These are phyloP conservation scores for Camellia sinensis DNA, from an alignment of 148 eudicot genomes.

Conservation along the genomic window DNA sequence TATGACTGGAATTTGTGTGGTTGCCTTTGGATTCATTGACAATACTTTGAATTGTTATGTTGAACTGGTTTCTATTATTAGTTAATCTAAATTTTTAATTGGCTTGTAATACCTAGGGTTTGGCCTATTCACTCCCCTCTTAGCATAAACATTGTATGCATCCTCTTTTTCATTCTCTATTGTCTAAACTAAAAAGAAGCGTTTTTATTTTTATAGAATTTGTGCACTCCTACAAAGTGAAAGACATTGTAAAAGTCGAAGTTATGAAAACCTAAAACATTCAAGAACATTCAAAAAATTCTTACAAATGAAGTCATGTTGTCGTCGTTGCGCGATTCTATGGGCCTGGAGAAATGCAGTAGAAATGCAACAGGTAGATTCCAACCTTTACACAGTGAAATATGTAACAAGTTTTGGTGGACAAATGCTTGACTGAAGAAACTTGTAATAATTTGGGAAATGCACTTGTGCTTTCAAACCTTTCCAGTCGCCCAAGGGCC, in stretches of 20 bases:
- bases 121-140: too few species aligned
- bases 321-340: slow-evolving; percentile 69
- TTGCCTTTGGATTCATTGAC: too few species aligned
- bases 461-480: slow-evolving; percentile 68
- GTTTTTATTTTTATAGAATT: not conserved
- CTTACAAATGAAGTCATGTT: slow-evolving; percentile 87
- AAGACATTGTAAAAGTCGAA: not conserved
- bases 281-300: not conserved
- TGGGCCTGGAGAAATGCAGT: slow-evolving; percentile 92
- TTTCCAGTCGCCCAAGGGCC: slow-evolving; percentile 87
- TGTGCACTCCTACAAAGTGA: not conserved
- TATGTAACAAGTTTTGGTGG: slow-evolving; percentile 73
- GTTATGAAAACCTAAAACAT: not conserved
- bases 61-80: too few species aligned
- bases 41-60: too few species aligned
- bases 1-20: too few species aligned
- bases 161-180: too few species aligned
- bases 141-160: too few species aligned
- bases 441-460: slow-evolving; percentile 68
- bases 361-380: slow-evolving; percentile 83
- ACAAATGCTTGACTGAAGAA: slow-evolving; percentile 61
- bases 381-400: slow-evolving; percentile 84
- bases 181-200: not conserved
- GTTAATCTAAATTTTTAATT: too few species aligned
- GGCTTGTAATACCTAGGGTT: too few species aligned